Evolutionary conservation across 352 stramenopile species (phyloP), one percentile per base, ranked within the genome.

Genomic region (Pythium chondricola): DNA sequence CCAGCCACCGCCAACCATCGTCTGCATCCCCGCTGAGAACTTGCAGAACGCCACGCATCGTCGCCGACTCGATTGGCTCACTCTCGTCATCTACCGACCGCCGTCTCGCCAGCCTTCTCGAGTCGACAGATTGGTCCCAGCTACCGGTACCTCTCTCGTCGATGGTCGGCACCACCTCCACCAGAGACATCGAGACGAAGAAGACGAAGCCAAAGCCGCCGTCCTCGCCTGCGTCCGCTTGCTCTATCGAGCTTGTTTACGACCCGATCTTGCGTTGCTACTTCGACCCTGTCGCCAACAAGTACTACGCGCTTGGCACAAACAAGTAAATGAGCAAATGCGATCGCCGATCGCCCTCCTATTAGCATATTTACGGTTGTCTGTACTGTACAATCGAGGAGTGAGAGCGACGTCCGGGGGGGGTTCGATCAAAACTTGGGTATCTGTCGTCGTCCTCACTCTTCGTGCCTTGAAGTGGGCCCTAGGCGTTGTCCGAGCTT

Each of bases 201-300:
- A 33, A 37, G 35, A 27, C 11, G 16, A 24, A 20, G 35, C 45
- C 57, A n/a, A 29, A 27, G 7, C n/a, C n/a, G n/a, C n/a, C n/a
- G n/a, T n/a, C n/a, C n/a, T n/a, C n/a, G n/a, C n/a, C n/a, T n/a
- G n/a, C n/a, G n/a, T n/a, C n/a, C n/a, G n/a, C n/a, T n/a, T n/a
- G n/a, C n/a, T 63, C 67, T 30, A 43, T 93, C 44, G 84, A 95
- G 43, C 56, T 95, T 36, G 64, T 95, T 26, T 95, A 91, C 46
- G 82, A 95, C 27, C 78, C 84, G 25, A 69, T 89, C 29, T 42
- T 93, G 58, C 67, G 79, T 16, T 95, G 84, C 49, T 95, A 93
- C 63, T 86, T 80, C 43, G 83, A 93, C 50, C 80, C 80, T 0
- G 53, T 86, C 17, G 66, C 59, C 30, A 87, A 89, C 44, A 93